Percentiles rank a stretch among this genome's conserved stretches.
Conservation (phyloP, 2,329 filamentous ascomycete genomes). For the Lasiodiplodia hormozganensis region DNA sequence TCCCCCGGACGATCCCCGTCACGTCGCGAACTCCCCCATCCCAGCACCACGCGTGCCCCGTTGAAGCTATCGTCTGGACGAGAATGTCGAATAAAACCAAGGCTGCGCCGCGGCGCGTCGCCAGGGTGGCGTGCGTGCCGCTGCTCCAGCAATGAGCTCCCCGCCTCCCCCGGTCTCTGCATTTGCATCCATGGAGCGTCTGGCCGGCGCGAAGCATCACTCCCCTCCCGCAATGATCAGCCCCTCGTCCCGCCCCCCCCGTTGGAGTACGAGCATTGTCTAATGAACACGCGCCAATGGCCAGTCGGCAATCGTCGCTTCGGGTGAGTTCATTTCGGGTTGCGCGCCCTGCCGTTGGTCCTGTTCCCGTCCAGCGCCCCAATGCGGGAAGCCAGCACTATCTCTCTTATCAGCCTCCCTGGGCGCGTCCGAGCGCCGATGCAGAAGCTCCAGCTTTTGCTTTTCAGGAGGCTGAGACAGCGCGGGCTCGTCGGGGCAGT, state of each 20-base stretch:
- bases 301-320: slow-evolving; percentile 24
- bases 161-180: not conserved
- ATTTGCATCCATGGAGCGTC: not conserved
- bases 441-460: slow-evolving; percentile 16
- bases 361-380: slow-evolving; percentile 6
- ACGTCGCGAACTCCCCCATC: not conserved
- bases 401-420: slow-evolving; percentile 17
- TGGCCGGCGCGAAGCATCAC: not conserved
- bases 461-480: slow-evolving; percentile 24
- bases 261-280: slow-evolving; percentile 18
- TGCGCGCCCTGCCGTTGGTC: slow-evolving; percentile 21
- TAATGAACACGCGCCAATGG: slow-evolving; percentile 23
- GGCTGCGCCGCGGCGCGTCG: not conserved
- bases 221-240: slow-evolving; percentile 12
- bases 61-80: no score
- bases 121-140: not conserved
- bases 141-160: slow-evolving; percentile 4
- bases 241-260: slow-evolving; percentile 20
- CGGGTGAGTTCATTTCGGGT: slow-evolving; percentile 21
- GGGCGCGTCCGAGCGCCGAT: slow-evolving; percentile 7
- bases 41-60: not conserved
- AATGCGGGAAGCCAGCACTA: slow-evolving; percentile 12
- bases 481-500: not conserved
- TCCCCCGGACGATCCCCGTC: slow-evolving; percentile 21
- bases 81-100: no score